A percentile compares a stretch with the other conserved stretches of the same genome.
Conservation (phyloP, 2,329 filamentous ascomycete species). For the Geosmithia putterillii region DNA sequence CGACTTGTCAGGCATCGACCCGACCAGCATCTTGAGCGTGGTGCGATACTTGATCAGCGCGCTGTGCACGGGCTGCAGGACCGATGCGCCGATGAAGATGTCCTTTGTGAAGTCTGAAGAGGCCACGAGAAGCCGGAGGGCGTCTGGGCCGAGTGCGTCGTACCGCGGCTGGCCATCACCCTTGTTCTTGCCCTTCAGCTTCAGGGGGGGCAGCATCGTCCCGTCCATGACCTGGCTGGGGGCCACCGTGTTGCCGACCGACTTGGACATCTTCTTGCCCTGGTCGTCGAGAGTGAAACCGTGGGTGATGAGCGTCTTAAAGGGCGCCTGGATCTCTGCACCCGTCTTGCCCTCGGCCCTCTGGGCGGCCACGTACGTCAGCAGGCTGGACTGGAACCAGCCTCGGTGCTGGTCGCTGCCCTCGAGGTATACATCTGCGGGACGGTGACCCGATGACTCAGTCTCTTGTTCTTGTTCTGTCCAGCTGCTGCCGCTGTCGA, state of each 20-base stretch:
- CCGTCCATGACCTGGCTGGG: constrained; percentile 80
- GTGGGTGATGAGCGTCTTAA: constrained; percentile 83
- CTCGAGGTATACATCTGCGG: constrained; percentile 82
- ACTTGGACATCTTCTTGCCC: constrained; percentile 99
- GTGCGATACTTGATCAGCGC: constrained; percentile 77
- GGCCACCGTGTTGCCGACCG: constrained; percentile 75
- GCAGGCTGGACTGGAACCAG: constrained; percentile 94
- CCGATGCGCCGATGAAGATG: constrained; percentile 65
- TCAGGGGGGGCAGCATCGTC: constrained; percentile 58
- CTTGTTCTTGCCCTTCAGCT: constrained; percentile 39
- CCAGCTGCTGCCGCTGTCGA: constrained; percentile 96
- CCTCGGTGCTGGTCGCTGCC: constrained; percentile 93
- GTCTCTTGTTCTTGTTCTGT: too few species aligned
- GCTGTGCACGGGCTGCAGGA: constrained; percentile 65
- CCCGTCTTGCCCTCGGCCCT: constrained; percentile 16
- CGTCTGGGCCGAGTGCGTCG: constrained; percentile 74
- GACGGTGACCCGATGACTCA: constrained; percentile 30
- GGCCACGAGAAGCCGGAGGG: constrained; percentile 80
- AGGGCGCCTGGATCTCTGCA: constrained; percentile 44
- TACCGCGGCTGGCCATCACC: constrained; percentile 22
- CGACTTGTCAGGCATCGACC: constrained; percentile 48
- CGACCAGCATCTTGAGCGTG: constrained; percentile 83
- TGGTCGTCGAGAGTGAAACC: constrained; percentile 83
- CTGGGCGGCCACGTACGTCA: constrained; percentile 68
- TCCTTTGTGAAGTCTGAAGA: constrained; percentile 87